Percentiles rank a stretch among this genome's conserved stretches.
phyloP scores from a whole-genome alignment of 257 asterid species.

The Lithospermum erythrorhizon region DNA sequence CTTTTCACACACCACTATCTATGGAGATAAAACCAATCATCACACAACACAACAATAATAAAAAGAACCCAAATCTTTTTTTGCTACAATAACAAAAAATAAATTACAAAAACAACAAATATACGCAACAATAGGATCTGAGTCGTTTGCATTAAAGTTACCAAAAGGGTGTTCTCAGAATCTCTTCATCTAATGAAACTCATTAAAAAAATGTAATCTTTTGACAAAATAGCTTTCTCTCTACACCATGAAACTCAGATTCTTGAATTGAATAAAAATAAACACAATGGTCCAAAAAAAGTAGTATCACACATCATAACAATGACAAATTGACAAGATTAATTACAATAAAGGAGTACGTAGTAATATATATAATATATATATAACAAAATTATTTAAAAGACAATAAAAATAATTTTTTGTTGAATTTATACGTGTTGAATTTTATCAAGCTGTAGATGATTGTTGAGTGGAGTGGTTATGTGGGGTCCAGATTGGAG shows the following conservation, averaged over 20 bases:
- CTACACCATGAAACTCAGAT: not conserved
- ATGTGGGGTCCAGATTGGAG: conserved; percentile 20
- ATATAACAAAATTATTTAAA: not conserved
- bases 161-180: conserved; percentile 28
- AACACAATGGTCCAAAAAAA: not conserved
- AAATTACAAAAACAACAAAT: not conserved
- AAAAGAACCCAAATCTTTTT: conserved; percentile 2
- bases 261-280: not conserved
- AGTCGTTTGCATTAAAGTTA: conserved; percentile 14
- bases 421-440: not conserved
- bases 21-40: conserved; percentile 35
- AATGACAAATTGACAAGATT: not conserved
- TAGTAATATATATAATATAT: not conserved
- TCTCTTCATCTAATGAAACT: conserved; percentile 9
- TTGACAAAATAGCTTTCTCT: not conserved
- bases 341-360: conserved; percentile 3
- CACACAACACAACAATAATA: conserved; percentile 12
- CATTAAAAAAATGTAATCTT: conserved; percentile 5
- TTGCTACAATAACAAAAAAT: not conserved
- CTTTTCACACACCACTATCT: conserved; percentile 22
- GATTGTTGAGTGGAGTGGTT: conserved; percentile 31
- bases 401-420: not conserved
- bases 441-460: not conserved
- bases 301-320: not conserved
- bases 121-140: not conserved